Percentiles rank a stretch among this genome's conserved stretches.
Evolutionary conservation across 2,329 filamentous ascomycete genomes (phyloP).

Genomic region (Nemania serpens): DNA sequence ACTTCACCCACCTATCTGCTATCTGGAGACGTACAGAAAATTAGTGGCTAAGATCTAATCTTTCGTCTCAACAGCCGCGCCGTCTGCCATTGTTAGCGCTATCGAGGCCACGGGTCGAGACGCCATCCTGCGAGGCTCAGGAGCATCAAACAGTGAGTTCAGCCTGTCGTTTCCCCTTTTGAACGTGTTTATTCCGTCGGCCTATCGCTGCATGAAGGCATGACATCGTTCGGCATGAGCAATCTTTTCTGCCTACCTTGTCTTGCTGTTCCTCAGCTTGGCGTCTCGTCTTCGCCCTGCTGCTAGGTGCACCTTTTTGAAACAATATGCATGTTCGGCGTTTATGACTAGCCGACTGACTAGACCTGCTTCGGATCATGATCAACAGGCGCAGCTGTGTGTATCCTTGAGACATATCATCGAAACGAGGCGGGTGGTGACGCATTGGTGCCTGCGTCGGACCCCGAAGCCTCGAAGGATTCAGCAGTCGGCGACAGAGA

Average conservation of each 20-base stretch:
- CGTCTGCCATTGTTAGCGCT: conserved; percentile 84
- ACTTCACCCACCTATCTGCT: not conserved
- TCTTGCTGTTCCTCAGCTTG: not conserved
- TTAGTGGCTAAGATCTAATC: conserved; percentile 21
- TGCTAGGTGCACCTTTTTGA: conserved; percentile 12
- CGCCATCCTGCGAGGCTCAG: conserved; percentile 90
- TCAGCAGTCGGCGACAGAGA: conserved; percentile 50
- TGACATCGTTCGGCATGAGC: conserved; percentile 22
- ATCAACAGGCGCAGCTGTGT: conserved; percentile 76
- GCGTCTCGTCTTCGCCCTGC: conserved; percentile 4
- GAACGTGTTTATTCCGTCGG: not conserved
- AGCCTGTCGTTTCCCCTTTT: conserved; percentile 22
- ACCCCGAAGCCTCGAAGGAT: conserved; percentile 41
- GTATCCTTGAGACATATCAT: conserved; percentile 84
- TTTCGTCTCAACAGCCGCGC: conserved; percentile 62
- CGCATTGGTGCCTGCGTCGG: conserved; percentile 42
- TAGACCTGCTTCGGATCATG: conserved; percentile 25
- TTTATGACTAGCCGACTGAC: conserved; percentile 31
- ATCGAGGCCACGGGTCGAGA: conserved; percentile 91
- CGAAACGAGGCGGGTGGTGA: conserved; percentile 59
- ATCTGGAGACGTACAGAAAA: conserved; percentile 30
- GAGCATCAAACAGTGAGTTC: conserved; percentile 77
- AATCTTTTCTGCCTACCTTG: not conserved
- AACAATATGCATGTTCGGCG: conserved; percentile 15
- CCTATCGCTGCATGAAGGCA: conserved; percentile 14